Evolutionary conservation across 2,329 filamentous ascomycete species (phyloP), one percentile per base, ranked within the genome.

Genomic region (Leptographium wingfieldii): DNA sequence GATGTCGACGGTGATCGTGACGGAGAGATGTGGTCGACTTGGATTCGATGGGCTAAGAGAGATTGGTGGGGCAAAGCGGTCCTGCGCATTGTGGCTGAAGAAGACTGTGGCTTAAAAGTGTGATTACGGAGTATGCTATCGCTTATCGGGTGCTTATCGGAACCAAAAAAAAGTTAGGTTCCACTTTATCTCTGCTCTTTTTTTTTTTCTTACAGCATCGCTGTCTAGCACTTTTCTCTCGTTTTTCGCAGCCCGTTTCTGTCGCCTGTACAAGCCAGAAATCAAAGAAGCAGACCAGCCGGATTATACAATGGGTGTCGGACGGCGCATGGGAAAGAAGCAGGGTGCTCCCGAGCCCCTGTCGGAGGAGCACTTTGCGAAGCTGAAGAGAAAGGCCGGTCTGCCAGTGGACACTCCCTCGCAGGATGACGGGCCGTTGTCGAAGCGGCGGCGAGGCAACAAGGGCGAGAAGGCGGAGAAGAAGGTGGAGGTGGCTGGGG

Each of bases 261-360:
- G 19, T 27, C 1, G 25, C 31, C 38, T 14, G 10, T 16, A 57
- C 56, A 48, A 84, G 9, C 1, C 3, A 16, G 38, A 40, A 40
- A 16, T 2, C 16, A 40, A 40, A 14, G 14, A 58, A 31, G n/a
- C 25, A 43, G 7, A 25, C 53, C 52, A 54, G 5, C 29, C 25
- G 5, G 14, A 12, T 16, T 16, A 55, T 35, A 25, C 33, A 57
- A 96, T 96, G 92, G 92, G 90, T 78, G 83, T 85, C 63, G 89
- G 91, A 72, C 88, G 91, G 72, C 90, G 92, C 68, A 95, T 96
- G 27, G 64, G 64, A 86, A 89, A 92, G 73, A 96, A 96, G 76
- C 94, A 97, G 81, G 92, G 91, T 60, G 80, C 87, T 65, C 94
- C 94, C 59, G 83, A 87, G 69, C 80, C 87, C 65, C 81, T 96